Base-by-base conservation (phyloP, 495 filamentous ascomycete genomes). In the Zalerion maritima region DNA sequence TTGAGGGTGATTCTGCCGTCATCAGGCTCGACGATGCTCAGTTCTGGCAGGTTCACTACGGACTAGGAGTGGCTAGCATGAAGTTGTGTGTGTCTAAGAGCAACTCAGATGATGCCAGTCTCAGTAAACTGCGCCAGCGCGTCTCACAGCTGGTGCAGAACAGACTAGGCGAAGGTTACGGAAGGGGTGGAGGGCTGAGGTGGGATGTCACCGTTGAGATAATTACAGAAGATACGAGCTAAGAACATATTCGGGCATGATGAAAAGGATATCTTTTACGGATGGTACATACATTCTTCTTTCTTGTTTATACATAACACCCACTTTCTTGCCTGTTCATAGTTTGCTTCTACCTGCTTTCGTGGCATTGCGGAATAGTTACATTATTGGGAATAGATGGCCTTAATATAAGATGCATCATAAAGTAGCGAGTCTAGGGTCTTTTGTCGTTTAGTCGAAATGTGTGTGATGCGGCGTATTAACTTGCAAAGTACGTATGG, bases 31-130 rank as follows among this genome's bases (percentile, higher is more conserved):
- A 91, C 30, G 87, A 94, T 46, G 86, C 84, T 1, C 67, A 79
- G 43, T 92, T 97, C 56, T 97, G 89, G 89, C 89, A 97, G 59
- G 91, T 94, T 12, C 89, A 97, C 53, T 93, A 96, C 48, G 86
- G 89, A 2, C 60, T 94, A 21, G 89, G 81, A 45, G 92, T 94
- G 79, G 89, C 89, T 8, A 94, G 87, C 40, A 44, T 97, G 36
- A 93, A 87, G 55, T 44, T 97, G 10, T 62, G 75, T 18, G 67
- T 85, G 1, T 54, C 57, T 24, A 68, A 67, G 9, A 47, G 53
- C 17, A 32, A 26, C 13, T 43, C 24, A 32, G 71, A 73, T 12
- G 79, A 81, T 27, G 69, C 75, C 4, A 64, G 67, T n/a, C 52
- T 84, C 24, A 56, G 55, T 26, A 69, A 74, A 31, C 50, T 94